These are phyloP conservation scores for Kodamaea fukazawae DNA, from an alignment of 805 yeast species.

Conservation along the genomic window DNA sequence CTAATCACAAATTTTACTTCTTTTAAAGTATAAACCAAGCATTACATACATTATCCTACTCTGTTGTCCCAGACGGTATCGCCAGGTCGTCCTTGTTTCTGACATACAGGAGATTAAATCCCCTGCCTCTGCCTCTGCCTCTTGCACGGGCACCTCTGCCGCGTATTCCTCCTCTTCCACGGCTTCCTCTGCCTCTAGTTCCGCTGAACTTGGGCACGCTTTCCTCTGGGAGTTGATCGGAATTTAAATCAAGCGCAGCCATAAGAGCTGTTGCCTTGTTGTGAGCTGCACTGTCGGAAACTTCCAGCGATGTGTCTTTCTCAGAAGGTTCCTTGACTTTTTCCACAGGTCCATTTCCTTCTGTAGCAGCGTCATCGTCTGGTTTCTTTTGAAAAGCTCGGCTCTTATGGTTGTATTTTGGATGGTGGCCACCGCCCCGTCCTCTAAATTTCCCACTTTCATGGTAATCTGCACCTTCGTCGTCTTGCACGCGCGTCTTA, in stretches of 20 bases:
- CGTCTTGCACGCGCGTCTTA: background rate
- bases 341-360: background rate
- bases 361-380: background rate
- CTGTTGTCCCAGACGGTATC: too few relatives aligned
- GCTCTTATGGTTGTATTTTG: background rate
- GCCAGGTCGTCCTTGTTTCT: conserved; percentile 14
- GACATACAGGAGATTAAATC: conserved; percentile 21
- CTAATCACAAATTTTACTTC: too few relatives aligned
- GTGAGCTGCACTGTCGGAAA: background rate
- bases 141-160: conserved; percentile 12
- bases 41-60: too few relatives aligned
- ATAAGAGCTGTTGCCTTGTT: conserved; percentile 6
- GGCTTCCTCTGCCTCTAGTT: conserved; percentile 16
- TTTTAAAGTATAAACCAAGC: too few relatives aligned
- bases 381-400: background rate
- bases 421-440: background rate
- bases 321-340: background rate
- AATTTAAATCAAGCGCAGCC: conserved; percentile 2
- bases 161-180: conserved; percentile 14
- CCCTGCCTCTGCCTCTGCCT: conserved; percentile 20
- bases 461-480: background rate
- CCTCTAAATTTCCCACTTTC: background rate
- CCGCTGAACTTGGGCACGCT: conserved; percentile 6
- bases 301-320: conserved; percentile 8
- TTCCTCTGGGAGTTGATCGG: conserved; percentile 2